Evolutionary conservation across 1,284 basidiomycete genomes (phyloP).

Genomic region (Phylloporus sp.): DNA sequence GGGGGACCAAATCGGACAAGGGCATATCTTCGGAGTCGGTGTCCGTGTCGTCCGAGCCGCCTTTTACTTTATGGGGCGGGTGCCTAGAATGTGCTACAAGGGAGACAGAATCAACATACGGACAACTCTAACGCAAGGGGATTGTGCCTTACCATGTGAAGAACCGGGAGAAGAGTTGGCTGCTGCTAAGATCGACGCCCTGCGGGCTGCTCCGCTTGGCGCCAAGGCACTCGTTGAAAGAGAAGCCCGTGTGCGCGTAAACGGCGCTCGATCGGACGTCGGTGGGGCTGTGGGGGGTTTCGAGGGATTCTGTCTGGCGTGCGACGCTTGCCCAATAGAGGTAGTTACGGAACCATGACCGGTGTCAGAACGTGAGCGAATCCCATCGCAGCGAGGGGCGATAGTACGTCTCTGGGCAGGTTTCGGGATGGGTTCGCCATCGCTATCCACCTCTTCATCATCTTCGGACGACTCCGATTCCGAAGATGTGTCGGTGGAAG

Average conservation of each 20-base stretch:
- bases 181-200: conserved; percentile 38
- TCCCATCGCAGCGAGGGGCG: conserved; percentile 17
- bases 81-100: conserved; percentile 15
- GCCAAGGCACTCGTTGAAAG: conserved; percentile 46
- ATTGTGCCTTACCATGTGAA: conserved; percentile 19
- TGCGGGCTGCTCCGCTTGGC: conserved; percentile 41
- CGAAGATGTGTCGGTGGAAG: conserved; percentile 32
- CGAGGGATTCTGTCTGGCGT: conserved; percentile 3
- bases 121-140: neutral
- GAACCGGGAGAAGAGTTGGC: conserved; percentile 21
- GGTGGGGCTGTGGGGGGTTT: conserved; percentile 10
- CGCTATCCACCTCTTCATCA: conserved; percentile 39
- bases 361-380: conserved; percentile 21
- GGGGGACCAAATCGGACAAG: conserved; percentile 43
- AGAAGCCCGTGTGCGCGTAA: conserved; percentile 29
- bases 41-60: conserved; percentile 28
- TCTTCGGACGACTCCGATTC: conserved; percentile 34
- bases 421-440: conserved; percentile 31
- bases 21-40: conserved; percentile 48
- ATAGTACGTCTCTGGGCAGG: conserved; percentile 25
- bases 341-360: conserved; percentile 13
- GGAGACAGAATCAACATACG: neutral
- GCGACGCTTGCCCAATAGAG: conserved; percentile 4
- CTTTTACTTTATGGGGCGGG: conserved; percentile 5
- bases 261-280: conserved; percentile 10